These are phyloP conservation scores for Gentiana dahurica DNA, from an alignment of 257 asterid genomes.

Conservation along the genomic window DNA sequence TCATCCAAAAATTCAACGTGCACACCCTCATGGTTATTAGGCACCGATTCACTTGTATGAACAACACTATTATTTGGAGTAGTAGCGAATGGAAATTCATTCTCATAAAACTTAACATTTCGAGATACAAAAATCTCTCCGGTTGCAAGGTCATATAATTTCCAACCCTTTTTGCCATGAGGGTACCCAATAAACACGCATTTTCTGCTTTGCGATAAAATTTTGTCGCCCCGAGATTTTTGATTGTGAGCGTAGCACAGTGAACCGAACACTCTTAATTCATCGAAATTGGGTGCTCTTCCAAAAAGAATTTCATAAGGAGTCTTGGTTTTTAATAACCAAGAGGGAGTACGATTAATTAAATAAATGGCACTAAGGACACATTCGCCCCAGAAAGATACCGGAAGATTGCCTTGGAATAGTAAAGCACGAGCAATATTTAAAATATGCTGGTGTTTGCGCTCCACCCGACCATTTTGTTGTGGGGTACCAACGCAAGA, in stretches of 20 bases:
- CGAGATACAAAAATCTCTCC: background rate
- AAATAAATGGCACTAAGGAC: background rate
- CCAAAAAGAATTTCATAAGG: background rate
- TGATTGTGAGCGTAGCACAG: background rate
- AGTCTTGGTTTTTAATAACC: no score
- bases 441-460: background rate
- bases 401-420: background rate
- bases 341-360: no score
- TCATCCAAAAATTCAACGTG: no score
- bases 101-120: background rate
- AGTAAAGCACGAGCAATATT: slow-evolving; percentile 1
- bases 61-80: no score
- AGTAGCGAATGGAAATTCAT: background rate
- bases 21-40: no score
- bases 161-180: slow-evolving; percentile 2
- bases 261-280: background rate
- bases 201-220: background rate
- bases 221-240: background rate
- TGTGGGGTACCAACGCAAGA: background rate
- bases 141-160: background rate
- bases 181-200: background rate
- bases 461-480: background rate
- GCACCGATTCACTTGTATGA: no score
- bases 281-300: background rate
- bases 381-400: background rate